Base-by-base conservation (phyloP, 345 rosid genomes). In the Gossypium anomalum region DNA sequence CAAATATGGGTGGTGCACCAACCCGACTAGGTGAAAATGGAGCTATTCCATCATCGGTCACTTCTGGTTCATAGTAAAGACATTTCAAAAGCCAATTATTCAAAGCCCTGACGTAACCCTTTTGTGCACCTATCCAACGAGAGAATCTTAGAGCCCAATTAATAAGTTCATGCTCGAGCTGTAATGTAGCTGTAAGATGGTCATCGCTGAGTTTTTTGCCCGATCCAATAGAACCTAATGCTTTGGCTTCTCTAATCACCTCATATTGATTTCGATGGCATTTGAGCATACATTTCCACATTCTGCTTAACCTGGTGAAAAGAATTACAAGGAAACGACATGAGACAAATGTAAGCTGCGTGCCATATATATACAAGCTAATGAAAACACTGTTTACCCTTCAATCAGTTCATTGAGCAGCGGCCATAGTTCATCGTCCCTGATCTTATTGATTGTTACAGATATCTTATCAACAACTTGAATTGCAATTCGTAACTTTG, bases 1-100 rank as follows among this genome's bases (percentile, higher is more conserved):
- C 97, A 61, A 96, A 96, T 17, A 96, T 86, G 0, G 90, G 87
- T 45, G 99, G 99, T 41, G 99, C 99, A 44, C 98, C 98, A 1
- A 96, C 75, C 72, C 98, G 85, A 72, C 99, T 92, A n/a, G 99
- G 99, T 2, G 99, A 96, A 75, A 92, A 93, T 70, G 99, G 99
- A 66, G 29, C 72, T 22, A 85, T 77, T 7, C 98, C 99, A 78
- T 96, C 97, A 0, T 92, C 71, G 19, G 98, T 96, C 66, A 86
- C 92, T 81, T 96, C 98, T 2, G 98, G 99, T 84, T 88, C 99
- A 65, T 92, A 86, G 34, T 81, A 80, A 73, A 96, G 88, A 86
- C 97, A 92, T 73, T 87, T 92, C 74, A 87, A 62, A 67, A 96
- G 97, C 98, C 99, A 96, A 75, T 72, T 79, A 77, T 96, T 93